Evolutionary conservation across 1,284 basidiomycete species (phyloP).

Genomic region (Schizopora paradoxa): DNA sequence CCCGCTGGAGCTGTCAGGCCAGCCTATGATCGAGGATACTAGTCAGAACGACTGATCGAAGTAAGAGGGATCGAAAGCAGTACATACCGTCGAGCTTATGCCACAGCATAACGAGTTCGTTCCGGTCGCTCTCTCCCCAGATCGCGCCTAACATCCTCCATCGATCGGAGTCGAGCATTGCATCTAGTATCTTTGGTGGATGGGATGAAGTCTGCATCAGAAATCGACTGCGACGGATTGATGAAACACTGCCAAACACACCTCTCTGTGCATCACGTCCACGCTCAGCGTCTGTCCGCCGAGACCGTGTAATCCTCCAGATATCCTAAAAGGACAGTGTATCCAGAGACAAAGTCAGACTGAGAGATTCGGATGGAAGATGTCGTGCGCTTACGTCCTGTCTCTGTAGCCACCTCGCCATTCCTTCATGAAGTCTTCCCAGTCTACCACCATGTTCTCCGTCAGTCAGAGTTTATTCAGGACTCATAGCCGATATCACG

Average conservation of each 20-base stretch:
- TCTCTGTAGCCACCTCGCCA: conserved; percentile 50
- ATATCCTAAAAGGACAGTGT: too few species aligned
- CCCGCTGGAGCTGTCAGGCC: conserved; percentile 49
- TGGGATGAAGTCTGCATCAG: not conserved
- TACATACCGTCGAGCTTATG: conserved; percentile 46
- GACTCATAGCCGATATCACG: not conserved
- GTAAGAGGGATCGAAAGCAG: not conserved
- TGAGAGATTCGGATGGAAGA: too few species aligned
- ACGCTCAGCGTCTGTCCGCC: conserved; percentile 47
- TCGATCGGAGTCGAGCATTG: conserved; percentile 40
- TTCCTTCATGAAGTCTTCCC: conserved; percentile 45
- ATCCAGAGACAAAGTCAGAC: too few species aligned
- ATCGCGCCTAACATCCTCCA: conserved; percentile 41
- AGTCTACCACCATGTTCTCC: conserved; percentile 34
- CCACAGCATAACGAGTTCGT: conserved; percentile 46
- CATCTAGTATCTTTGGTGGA: conserved; percentile 45
- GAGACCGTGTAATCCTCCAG: conserved; percentile 40
- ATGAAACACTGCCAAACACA: conserved; percentile 20
- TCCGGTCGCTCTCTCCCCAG: conserved; percentile 40
- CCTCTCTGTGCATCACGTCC: conserved; percentile 54
- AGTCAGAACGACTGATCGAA: not conserved
- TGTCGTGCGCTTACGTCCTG: conserved; percentile 47
- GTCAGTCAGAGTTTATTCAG: conserved; percentile 1
- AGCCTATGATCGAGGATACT: conserved; percentile 34
- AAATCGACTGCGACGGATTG: not conserved